phyloP scores from a whole-genome alignment of 1,139 yeast genomes.

The Candida sp. region DNA sequence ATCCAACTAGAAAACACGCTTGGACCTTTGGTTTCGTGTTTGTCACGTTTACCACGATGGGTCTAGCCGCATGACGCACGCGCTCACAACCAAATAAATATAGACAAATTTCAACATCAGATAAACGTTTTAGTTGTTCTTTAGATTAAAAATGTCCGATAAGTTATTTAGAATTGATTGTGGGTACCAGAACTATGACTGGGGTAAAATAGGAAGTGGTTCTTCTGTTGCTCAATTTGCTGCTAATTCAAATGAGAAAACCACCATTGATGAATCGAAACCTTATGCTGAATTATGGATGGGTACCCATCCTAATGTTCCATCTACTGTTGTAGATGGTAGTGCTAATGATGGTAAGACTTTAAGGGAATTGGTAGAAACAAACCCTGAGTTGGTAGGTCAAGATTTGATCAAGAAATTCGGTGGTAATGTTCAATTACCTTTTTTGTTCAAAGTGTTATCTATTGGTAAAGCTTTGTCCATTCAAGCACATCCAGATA shows the following conservation, averaged over 20 bases:
- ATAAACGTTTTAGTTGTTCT: not conserved
- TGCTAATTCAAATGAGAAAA: constrained; percentile 57
- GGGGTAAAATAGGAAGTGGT: constrained; percentile 83
- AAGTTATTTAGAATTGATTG: constrained; percentile 44
- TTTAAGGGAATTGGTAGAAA: constrained; percentile 62
- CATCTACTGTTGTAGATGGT: constrained; percentile 58
- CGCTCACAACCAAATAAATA: no score
- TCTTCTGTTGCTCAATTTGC: constrained; percentile 93
- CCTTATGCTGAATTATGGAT: constrained; percentile 97
- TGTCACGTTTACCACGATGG: no score
- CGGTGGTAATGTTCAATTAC: constrained; percentile 69
- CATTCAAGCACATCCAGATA: constrained; percentile 98
- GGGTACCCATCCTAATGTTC: constrained; percentile 97
- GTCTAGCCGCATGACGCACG: no score
- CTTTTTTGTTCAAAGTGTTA: constrained; percentile 90
- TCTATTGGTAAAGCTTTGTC: constrained; percentile 90
- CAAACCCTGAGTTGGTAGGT: constrained; percentile 64
- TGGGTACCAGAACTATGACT: constrained; percentile 70
- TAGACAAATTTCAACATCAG: not conserved
- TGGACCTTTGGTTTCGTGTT: no score
- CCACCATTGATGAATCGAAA: constrained; percentile 59
- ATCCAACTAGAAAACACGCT: no score
- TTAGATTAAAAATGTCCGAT: constrained; percentile 6
- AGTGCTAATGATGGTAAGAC: constrained; percentile 37
- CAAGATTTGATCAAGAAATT: constrained; percentile 58